Percentiles rank a stretch among this genome's conserved stretches.
These are phyloP conservation scores for Tolypocladium guangdongense DNA, from an alignment of 2,329 filamentous ascomycete species.

Conservation along the genomic window DNA sequence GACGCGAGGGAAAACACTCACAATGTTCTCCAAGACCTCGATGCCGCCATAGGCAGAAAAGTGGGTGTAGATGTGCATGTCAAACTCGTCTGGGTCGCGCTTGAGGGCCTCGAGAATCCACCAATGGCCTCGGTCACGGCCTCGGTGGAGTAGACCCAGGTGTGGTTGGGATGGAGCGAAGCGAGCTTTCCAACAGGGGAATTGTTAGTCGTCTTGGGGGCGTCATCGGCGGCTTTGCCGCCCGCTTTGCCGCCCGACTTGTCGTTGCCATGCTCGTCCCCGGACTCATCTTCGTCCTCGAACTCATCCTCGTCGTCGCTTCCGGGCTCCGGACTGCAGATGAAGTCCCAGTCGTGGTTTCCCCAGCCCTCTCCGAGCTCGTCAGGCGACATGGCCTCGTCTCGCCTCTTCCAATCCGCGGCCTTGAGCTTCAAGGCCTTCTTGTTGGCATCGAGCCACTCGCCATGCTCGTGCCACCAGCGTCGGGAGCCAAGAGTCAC, in stretches of 20 bases:
- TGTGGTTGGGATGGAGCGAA: constrained; percentile 8
- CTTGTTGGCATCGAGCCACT: constrained; percentile 11
- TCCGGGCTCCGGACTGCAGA: constrained; percentile 4
- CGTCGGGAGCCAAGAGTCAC: constrained; percentile 7
- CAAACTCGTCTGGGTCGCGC: constrained; percentile 24
- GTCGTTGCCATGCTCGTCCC: not conserved
- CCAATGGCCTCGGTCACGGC: constrained; percentile 6
- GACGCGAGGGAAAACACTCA: constrained; percentile 11
- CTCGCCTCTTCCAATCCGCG: constrained; percentile 10
- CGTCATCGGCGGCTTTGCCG: too few species aligned
- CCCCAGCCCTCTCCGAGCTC: constrained; percentile 7
- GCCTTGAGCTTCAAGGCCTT: constrained; percentile 6
- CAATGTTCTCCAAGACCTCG: constrained; percentile 30
- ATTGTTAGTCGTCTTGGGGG: too few species aligned
- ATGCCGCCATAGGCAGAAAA: constrained; percentile 26
- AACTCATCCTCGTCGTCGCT: not conserved
- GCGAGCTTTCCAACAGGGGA: constrained; percentile 1
- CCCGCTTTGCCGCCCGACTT: not conserved
- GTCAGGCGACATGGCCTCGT: constrained; percentile 7
- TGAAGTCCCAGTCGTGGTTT: constrained; percentile 7
- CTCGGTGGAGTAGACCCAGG: constrained; percentile 9
- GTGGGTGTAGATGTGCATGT: constrained; percentile 32
- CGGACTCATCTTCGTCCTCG: not conserved
- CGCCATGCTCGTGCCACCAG: constrained; percentile 11
- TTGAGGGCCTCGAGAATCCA: constrained; percentile 11